Percentiles rank a stretch among this genome's conserved stretches.
Conservation (phyloP, 2,329 filamentous ascomycete species). For the Aspergillus caelatus region DNA sequence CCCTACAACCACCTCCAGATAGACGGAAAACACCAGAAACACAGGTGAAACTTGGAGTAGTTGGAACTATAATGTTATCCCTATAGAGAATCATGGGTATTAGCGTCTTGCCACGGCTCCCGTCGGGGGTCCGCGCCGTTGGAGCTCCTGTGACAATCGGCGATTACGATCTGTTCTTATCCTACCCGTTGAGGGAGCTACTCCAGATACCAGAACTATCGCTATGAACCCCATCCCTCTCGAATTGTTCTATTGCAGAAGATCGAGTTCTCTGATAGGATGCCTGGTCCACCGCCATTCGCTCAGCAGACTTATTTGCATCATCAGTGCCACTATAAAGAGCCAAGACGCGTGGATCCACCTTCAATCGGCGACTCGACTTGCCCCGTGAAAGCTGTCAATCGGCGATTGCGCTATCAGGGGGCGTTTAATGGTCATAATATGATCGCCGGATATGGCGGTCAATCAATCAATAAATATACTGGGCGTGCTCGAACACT, state of each 20-base stretch:
- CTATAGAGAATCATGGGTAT: neutral
- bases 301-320: neutral
- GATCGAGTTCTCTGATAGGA: neutral
- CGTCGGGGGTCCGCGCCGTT: neutral
- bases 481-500: neutral
- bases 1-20: neutral
- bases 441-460: neutral
- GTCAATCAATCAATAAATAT: constrained; percentile 2
- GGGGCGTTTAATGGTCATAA: neutral
- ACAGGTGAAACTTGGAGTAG: neutral
- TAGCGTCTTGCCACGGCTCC: neutral
- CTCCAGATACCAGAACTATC: neutral
- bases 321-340: neutral
- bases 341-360: constrained; percentile 2
- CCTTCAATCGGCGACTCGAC: neutral
- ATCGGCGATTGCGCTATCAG: constrained; percentile 4
- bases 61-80: too few species aligned
- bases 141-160: neutral
- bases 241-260: neutral
- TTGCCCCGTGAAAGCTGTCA: neutral
- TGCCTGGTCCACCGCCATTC: neutral
- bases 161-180: neutral
- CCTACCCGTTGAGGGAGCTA: too few species aligned
- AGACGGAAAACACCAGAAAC: neutral
- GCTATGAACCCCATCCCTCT: neutral